Percentiles rank a stretch among this genome's conserved stretches.
phyloP scores from a whole-genome alignment of 2,329 filamentous ascomycete species.

The Tolypocladium tundrense region DNA sequence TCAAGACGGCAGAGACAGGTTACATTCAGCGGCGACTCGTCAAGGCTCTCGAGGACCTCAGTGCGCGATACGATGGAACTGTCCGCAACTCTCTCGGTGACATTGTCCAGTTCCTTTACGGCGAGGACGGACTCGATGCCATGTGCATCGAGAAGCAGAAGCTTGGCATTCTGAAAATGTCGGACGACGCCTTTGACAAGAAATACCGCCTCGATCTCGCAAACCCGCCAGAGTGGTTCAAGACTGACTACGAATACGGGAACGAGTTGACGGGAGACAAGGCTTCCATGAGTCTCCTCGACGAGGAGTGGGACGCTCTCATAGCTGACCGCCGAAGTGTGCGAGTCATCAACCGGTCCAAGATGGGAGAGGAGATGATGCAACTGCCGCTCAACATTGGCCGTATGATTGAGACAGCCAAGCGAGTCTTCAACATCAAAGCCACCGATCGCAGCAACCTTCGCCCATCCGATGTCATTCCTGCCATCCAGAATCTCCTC shows the following conservation, averaged over 20 bases:
- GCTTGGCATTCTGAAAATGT: slow-evolving; percentile 76
- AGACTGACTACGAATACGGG: slow-evolving; percentile 57
- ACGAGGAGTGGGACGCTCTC: slow-evolving; percentile 78
- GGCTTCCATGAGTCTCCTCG: slow-evolving; percentile 76
- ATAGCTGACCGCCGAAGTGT: slow-evolving; percentile 64
- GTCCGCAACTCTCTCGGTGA: slow-evolving; percentile 95
- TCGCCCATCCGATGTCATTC: slow-evolving; percentile 78
- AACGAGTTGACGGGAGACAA: slow-evolving; percentile 79
- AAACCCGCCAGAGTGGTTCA: slow-evolving; percentile 50
- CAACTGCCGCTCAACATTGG: slow-evolving; percentile 87
- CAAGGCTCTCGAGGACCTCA: slow-evolving; percentile 95
- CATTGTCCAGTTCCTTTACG: slow-evolving; percentile 94
- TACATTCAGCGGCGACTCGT: slow-evolving; percentile 98
- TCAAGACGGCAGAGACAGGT: slow-evolving; percentile 98
- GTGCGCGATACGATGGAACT: slow-evolving; percentile 94
- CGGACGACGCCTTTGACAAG: slow-evolving; percentile 65
- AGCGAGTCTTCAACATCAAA: slow-evolving; percentile 83
- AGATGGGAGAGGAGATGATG: slow-evolving; percentile 75
- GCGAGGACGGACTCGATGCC: slow-evolving; percentile 92
- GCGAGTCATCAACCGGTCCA: slow-evolving; percentile 53
- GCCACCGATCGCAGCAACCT: slow-evolving; percentile 79
- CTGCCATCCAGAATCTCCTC: slow-evolving; percentile 64
- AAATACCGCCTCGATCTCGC: slow-evolving; percentile 74
- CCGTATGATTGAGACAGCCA: slow-evolving; percentile 83
- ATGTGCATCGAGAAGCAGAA: slow-evolving; percentile 88